phyloP scores from a whole-genome alignment of 805 yeast species.

The Kurtzmaniella cleridarum region DNA sequence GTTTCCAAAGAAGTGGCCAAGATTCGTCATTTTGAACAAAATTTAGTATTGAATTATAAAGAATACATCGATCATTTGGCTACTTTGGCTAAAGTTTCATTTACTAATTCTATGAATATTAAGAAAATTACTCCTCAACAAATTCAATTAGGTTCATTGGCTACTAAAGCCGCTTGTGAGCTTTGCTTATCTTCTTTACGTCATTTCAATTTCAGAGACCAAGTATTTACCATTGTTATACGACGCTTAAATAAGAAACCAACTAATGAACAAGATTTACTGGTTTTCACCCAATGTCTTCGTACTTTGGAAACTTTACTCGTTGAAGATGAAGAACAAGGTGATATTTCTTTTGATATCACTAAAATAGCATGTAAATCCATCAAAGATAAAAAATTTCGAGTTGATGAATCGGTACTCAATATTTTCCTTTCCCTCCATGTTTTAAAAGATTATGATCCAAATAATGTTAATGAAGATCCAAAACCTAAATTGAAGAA shows the following conservation, averaged over 20 bases:
- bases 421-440: conserved; percentile 66
- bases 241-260: conserved; percentile 66
- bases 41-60: conserved; percentile 63
- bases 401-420: conserved; percentile 78
- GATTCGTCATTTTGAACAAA: conserved; percentile 76
- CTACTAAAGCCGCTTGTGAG: conserved; percentile 77
- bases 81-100: conserved; percentile 34
- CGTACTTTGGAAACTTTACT: conserved; percentile 65
- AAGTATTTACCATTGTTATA: conserved; percentile 60
- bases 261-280: conserved; percentile 38
- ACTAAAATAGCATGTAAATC: conserved; percentile 65
- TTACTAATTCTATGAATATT: conserved; percentile 31
- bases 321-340: conserved; percentile 69
- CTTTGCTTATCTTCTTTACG: conserved; percentile 56
- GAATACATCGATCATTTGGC: conserved; percentile 56
- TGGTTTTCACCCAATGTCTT: conserved; percentile 53
- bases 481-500: conserved; percentile 55
- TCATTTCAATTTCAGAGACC: conserved; percentile 78
- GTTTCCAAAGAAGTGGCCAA: conserved; percentile 79
- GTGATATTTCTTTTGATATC: conserved; percentile 73
- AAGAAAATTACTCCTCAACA: conserved; percentile 27
- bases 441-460: conserved; percentile 67
- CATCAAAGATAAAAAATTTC: conserved; percentile 64
- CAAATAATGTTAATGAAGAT: conserved; percentile 42
- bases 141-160: conserved; percentile 47